These are phyloP conservation scores for Roridomyces roridus DNA, from an alignment of 768 basidiomycete species.

Conservation along the genomic window DNA sequence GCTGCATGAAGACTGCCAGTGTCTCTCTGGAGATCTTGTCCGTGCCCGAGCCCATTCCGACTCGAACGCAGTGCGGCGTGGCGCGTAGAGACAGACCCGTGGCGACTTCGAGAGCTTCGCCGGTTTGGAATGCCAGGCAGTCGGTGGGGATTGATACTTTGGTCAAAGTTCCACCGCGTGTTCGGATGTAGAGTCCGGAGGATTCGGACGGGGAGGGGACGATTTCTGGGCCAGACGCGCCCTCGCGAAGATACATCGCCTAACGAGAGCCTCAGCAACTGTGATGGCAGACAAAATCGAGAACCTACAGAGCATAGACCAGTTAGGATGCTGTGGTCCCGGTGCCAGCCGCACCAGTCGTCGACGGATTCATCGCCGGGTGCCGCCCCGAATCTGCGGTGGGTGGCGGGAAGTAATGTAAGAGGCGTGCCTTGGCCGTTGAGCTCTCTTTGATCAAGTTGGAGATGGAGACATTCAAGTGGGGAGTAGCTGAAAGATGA, in stretches of 20 bases:
- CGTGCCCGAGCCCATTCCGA: conserved; percentile 55
- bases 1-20: conserved; percentile 89
- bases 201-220: conserved; percentile 73
- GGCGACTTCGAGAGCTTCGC: conserved; percentile 91
- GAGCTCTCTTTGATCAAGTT: conserved; percentile 77
- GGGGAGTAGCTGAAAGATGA: conserved; percentile 59
- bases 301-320: conserved; percentile 84
- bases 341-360: conserved; percentile 94
- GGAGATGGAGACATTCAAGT: conserved; percentile 70
- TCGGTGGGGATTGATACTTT: conserved; percentile 88
- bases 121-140: conserved; percentile 95
- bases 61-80: conserved; percentile 93
- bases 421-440: conserved; percentile 88
- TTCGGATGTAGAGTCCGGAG: conserved; percentile 92
- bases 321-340: conserved; percentile 90
- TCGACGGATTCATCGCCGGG: conserved; percentile 72
- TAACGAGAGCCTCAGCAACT: conserved; percentile 30
- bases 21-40: conserved; percentile 81
- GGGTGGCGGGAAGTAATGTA: conserved; percentile 93
- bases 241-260: conserved; percentile 84
- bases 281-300: not conserved
- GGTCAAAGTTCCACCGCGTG: conserved; percentile 75
- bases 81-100: conserved; percentile 83
- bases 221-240: conserved; percentile 39
- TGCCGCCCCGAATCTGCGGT: conserved; percentile 36